Conservation (phyloP, 495 filamentous ascomycete genomes). For the Margaritispora aquatica region DNA sequence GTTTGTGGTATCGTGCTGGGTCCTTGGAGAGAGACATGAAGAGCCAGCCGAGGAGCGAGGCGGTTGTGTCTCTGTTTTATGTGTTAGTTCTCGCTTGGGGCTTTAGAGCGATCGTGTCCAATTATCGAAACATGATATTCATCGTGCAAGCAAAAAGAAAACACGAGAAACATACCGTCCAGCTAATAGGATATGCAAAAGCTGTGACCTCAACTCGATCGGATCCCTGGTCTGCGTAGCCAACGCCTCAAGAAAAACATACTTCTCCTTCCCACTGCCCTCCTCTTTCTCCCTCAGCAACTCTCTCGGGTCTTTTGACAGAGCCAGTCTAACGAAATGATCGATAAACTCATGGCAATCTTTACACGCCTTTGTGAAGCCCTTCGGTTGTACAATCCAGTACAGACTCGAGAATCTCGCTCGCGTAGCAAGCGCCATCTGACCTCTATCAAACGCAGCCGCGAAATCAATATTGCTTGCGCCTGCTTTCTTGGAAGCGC, state of each 20-base stretch:
- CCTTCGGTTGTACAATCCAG: conserved; percentile 8
- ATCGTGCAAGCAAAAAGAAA: too few relatives aligned
- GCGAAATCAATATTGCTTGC: conserved; percentile 11
- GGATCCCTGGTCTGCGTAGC: conserved; percentile 31
- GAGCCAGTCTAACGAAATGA: conserved; percentile 28
- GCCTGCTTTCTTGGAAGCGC: conserved; percentile 12
- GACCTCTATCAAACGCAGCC: conserved; percentile 17
- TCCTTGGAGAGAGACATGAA: conserved; percentile 14
- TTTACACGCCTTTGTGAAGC: conserved; percentile 13
- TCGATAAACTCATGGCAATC: conserved; percentile 19
- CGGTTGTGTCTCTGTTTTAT: conserved; percentile 49
- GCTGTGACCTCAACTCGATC: conserved; percentile 34
- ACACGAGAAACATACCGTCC: conserved; percentile 24
- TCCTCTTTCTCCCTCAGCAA: conserved; percentile 5
- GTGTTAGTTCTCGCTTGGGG: background rate
- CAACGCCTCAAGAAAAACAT: conserved; percentile 47
- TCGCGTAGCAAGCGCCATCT: conserved; percentile 12
- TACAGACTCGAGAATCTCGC: conserved; percentile 9
- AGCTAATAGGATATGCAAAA: conserved; percentile 45
- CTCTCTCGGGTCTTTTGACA: conserved; percentile 13
- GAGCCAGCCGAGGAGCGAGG: conserved; percentile 35
- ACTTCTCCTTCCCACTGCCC: conserved; percentile 25
- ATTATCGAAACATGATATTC: background rate
- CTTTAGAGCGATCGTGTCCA: too few relatives aligned
- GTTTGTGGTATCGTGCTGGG: conserved; percentile 26